Evolutionary conservation across 352 stramenopile genomes (phyloP), one percentile per base, ranked within the genome.

Genomic region (Globisporangium nagaii): DNA sequence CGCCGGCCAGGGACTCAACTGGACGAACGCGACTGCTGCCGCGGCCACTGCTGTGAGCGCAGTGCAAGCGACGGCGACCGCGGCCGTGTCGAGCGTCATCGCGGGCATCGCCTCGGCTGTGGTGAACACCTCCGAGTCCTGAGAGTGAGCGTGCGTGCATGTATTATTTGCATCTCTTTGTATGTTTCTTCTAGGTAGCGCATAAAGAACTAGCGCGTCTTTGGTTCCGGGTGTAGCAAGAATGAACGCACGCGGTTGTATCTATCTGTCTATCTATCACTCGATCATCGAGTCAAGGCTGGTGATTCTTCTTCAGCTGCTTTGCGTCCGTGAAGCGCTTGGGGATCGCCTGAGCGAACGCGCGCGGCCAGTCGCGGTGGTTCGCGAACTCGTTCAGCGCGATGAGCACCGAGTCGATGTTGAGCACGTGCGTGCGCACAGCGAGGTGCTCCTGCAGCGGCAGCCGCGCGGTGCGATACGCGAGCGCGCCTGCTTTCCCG

Each of bases 1-100:
- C 39, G 84, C 82, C 9, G 85, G 84, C 11, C 85, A 95, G 58
- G 84, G 84, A 4, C 75, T 95, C 40, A 95, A 93, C 47, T 95
- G 83, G 85, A 93, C 79, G 9, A 83, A 73, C 30, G 24, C 73
- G 28, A 50, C 65, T 2, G 30, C 66, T 1, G 70, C 71, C 0
- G 58, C 66, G 3, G 44, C 36, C 27, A 50, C 39, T 24, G 30
- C 42, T 2, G 24, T 20, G 24, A 35, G 20, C 12, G 22, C 41
- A 22, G 30, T 48, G 12, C 45, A 55, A 9, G 63, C 72, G 3
- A 79, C 74, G 3, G 74, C 78, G 12, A 63, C 74, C 0, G 71
- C 79, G 3, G 71, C 78, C 5, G 77, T 88, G 9, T 87, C 80
- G 1, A 88, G 58, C 60, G 79, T 86, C 36, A 83, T 89, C 24